phyloP scores from a whole-genome alignment of 805 yeast genomes.

The Candida oleophila region DNA sequence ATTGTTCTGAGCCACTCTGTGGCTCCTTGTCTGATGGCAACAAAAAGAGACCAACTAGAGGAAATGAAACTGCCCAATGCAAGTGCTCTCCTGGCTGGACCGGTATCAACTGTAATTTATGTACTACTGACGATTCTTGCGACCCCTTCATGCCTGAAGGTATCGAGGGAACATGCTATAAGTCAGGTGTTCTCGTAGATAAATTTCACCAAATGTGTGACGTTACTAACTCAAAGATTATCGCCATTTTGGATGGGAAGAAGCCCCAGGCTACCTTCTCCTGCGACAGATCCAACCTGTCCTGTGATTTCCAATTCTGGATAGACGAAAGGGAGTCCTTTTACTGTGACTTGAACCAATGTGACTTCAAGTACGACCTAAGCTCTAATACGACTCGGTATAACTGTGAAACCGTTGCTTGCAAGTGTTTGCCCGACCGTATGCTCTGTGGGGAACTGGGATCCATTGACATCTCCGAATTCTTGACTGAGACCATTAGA shows the following conservation, averaged over 20 bases:
- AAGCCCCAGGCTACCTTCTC: constrained; percentile 91
- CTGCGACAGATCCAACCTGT: constrained; percentile 64
- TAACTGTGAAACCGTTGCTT: constrained; percentile 72
- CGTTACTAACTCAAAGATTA: constrained; percentile 85
- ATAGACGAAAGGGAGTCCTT: constrained; percentile 87
- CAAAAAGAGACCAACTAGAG: constrained; percentile 61
- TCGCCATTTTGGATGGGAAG: constrained; percentile 74
- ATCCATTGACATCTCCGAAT: constrained; percentile 91
- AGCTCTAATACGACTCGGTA: constrained; percentile 68
- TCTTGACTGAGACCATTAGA: constrained; percentile 79
- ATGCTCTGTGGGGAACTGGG: constrained; percentile 95
- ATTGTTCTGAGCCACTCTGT: constrained; percentile 85
- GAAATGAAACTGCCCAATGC: constrained; percentile 52
- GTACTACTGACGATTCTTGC: constrained; percentile 72
- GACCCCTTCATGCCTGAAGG: constrained; percentile 86
- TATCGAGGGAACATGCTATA: constrained; percentile 83
- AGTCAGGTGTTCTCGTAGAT: constrained; percentile 78
- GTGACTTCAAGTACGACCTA: constrained; percentile 68
- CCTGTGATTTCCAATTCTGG: constrained; percentile 95
- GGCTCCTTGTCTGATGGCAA: constrained; percentile 72
- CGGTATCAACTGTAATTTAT: constrained; percentile 92
- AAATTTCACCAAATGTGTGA: constrained; percentile 88
- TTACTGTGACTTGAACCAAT: constrained; percentile 77
- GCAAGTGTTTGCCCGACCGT: constrained; percentile 87
- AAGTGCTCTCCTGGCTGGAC: constrained; percentile 84